A percentile compares a stretch with the other conserved stretches of the same genome.
phyloP scores from a whole-genome alignment of 2,329 filamentous ascomycete genomes.

The Xylaria sp. region DNA sequence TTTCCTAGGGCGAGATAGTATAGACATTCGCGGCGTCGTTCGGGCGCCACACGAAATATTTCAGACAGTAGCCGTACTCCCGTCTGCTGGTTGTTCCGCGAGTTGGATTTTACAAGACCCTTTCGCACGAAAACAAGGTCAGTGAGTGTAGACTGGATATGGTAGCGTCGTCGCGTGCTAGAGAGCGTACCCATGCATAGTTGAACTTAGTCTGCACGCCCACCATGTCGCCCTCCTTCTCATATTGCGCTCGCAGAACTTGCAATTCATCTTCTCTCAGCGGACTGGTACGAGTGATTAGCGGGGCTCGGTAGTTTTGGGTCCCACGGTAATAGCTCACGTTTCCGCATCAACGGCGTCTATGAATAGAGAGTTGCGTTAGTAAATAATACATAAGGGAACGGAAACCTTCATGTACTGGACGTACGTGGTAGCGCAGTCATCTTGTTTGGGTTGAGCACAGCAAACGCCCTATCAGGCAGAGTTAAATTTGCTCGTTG shows the following conservation, averaged over 20 bases:
- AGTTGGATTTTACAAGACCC: conserved; percentile 94
- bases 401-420: not conserved
- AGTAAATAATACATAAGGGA: conserved; percentile 13
- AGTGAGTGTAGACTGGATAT: conserved; percentile 11
- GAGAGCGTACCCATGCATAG: conserved; percentile 86
- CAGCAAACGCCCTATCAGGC: not conserved
- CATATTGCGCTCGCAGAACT: conserved; percentile 92
- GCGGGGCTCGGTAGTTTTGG: conserved; percentile 20
- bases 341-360: conserved; percentile 98
- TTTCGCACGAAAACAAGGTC: conserved; percentile 57
- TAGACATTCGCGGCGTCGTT: conserved; percentile 94
- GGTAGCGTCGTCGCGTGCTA: not conserved
- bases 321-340: conserved; percentile 57
- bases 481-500: conserved; percentile 12
- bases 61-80: conserved; percentile 93
- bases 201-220: conserved; percentile 99
- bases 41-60: conserved; percentile 93
- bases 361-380: conserved; percentile 52
- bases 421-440: conserved; percentile 49
- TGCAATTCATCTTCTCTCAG: conserved; percentile 91
- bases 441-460: conserved; percentile 39
- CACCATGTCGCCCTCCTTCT: conserved; percentile 97
- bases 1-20: conserved; percentile 98
- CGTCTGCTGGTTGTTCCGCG: conserved; percentile 88
- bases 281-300: conserved; percentile 64